Evolutionary conservation across 192 early-diverging fungal genomes (phyloP).

Genomic region (Podila minutissima): DNA sequence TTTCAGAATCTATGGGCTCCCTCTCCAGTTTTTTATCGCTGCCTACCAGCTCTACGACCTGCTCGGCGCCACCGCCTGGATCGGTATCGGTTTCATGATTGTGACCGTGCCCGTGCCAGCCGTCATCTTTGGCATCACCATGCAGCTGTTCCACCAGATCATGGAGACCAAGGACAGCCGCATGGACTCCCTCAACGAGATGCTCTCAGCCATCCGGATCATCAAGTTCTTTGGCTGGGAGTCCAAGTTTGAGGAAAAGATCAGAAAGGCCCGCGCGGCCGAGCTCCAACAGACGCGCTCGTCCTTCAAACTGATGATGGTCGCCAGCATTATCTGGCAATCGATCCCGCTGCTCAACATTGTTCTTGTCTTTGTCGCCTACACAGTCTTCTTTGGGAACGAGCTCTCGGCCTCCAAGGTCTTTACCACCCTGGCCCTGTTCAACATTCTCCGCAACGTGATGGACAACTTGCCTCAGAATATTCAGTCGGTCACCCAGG

Average conservation of each 20-base stretch:
- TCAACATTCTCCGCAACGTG: slow-evolving; percentile 71
- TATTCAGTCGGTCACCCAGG: slow-evolving; percentile 63
- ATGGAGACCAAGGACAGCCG: slow-evolving; percentile 78
- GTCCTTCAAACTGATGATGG: slow-evolving; percentile 61
- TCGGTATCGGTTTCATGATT: slow-evolving; percentile 76
- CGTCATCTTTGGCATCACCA: slow-evolving; percentile 53
- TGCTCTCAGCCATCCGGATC: slow-evolving; percentile 71
- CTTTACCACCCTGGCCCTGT: slow-evolving; percentile 79
- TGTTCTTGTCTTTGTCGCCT: slow-evolving; percentile 65
- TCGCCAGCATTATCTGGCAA: slow-evolving; percentile 61
- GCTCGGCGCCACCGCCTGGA: slow-evolving; percentile 81
- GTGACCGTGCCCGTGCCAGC: slow-evolving; percentile 69
- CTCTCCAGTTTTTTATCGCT: slow-evolving; percentile 73
- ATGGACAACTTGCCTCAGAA: slow-evolving; percentile 69
- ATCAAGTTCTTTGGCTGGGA: slow-evolving; percentile 96
- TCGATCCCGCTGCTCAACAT: slow-evolving; percentile 70
- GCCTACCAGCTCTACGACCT: slow-evolving; percentile 74
- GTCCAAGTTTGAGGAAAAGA: slow-evolving; percentile 71
- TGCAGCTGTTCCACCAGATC: slow-evolving; percentile 59
- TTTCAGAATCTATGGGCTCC: slow-evolving; percentile 62
- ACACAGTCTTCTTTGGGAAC: slow-evolving; percentile 65
- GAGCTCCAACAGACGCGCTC: slow-evolving; percentile 68
- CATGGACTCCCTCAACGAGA: slow-evolving; percentile 73
- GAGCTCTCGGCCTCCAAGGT: slow-evolving; percentile 53
- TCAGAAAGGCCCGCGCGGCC: slow-evolving; percentile 66